phyloP scores from a whole-genome alignment of 2,329 filamentous ascomycete genomes.

The Colletotrichum aenigma region DNA sequence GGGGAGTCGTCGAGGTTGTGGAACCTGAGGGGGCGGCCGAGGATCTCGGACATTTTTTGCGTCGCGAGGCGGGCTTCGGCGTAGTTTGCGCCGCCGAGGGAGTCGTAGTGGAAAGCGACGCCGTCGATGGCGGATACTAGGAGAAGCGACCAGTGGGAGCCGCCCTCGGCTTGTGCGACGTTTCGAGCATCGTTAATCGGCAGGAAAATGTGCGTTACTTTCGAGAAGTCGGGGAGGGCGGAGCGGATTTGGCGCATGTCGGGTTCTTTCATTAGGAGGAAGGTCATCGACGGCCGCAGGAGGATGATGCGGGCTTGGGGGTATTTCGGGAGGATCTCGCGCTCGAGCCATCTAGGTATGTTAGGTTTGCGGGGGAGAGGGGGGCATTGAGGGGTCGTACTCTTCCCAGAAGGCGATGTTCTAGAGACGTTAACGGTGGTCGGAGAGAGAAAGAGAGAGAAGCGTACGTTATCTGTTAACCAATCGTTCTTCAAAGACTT shows the following conservation, averaged over 20 bases:
- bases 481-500: conserved; percentile 90
- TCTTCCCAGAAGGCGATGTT: conserved; percentile 99
- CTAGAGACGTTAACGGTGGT: conserved; percentile 46
- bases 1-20: conserved; percentile 84
- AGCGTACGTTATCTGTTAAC: conserved; percentile 88
- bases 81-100: conserved; percentile 76
- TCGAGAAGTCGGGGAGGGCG: conserved; percentile 80
- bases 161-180: conserved; percentile 79
- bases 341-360: conserved; percentile 75
- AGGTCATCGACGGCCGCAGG: conserved; percentile 90
- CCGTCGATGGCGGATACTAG: conserved; percentile 88
- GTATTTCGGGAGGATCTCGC: conserved; percentile 80
- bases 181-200: conserved; percentile 91
- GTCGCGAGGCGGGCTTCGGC: conserved; percentile 74
- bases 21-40: conserved; percentile 73
- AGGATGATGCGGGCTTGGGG: conserved; percentile 87
- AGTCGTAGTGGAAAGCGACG: conserved; percentile 97
- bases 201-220: conserved; percentile 90
- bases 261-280: conserved; percentile 81
- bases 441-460: background rate
- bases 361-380: background rate
- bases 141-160: conserved; percentile 92
- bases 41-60: conserved; percentile 70
- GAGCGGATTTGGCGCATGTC: conserved; percentile 61
- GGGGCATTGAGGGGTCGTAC: conserved; percentile 46